Conservation (phyloP, 2,329 filamentous ascomycete species). For the Alternaria gansuensis region DNA sequence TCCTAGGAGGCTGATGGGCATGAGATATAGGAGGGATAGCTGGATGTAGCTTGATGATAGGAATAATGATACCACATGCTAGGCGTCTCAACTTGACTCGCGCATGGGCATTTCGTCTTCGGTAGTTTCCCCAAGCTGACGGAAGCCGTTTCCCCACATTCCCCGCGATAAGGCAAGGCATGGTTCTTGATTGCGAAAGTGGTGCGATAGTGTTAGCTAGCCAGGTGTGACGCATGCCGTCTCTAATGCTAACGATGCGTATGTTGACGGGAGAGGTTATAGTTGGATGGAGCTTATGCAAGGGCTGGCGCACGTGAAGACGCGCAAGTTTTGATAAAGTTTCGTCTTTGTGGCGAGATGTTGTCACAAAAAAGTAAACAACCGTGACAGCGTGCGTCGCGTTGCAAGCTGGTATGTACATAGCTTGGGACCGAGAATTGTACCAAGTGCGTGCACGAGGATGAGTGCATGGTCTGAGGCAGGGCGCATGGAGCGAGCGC, state of each 20-base stretch:
- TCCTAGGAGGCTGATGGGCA: neutral
- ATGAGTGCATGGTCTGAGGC: constrained; percentile 5
- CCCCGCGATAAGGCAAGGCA: constrained; percentile 18
- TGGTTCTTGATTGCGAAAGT: constrained; percentile 10
- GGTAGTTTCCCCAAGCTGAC: constrained; percentile 10
- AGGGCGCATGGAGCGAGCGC: constrained; percentile 13
- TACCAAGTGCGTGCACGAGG: neutral
- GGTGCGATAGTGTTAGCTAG: constrained; percentile 4
- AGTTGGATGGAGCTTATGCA: neutral
- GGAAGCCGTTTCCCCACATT: constrained; percentile 23
- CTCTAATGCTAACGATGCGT: constrained; percentile 7
- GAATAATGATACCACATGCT: neutral
- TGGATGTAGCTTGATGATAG: constrained; percentile 7
- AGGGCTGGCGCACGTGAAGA: constrained; percentile 22
- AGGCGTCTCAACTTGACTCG: constrained; percentile 8
- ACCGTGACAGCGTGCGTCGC: neutral
- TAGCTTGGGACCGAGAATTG: neutral
- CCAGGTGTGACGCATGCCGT: constrained; percentile 11
- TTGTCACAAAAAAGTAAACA: neutral
- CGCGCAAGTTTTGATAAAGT: constrained; percentile 6
- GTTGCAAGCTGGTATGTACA: neutral
- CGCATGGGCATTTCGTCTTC: constrained; percentile 15
- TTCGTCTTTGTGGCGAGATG: constrained; percentile 1
- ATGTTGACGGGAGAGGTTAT: neutral
- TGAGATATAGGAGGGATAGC: neutral